phyloP scores from a whole-genome alignment of 768 basidiomycete genomes.

The Naganishia vaughanmartiniae region DNA sequence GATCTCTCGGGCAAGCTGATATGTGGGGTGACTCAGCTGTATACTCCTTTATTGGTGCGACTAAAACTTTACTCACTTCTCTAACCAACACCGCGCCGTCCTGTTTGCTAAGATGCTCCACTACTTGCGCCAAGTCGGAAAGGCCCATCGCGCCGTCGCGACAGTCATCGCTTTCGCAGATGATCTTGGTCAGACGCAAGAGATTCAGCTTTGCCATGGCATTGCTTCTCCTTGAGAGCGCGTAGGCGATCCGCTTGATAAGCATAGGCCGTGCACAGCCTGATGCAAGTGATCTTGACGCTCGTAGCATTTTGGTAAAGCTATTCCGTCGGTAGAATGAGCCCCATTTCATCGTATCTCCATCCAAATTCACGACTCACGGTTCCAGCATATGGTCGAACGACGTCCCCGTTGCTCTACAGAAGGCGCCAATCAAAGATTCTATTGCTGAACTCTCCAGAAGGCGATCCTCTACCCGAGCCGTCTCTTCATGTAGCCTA shows the following conservation, averaged over 20 bases:
- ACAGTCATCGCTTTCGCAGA: conserved; percentile 88
- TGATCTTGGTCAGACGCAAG: conserved; percentile 74
- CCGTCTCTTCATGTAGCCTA: conserved; percentile 93
- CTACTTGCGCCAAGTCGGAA: conserved; percentile 76
- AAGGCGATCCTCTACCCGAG: conserved; percentile 85
- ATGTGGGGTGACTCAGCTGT: not conserved
- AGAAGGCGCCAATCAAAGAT: conserved; percentile 76
- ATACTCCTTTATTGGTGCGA: not conserved
- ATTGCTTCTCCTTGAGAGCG: conserved; percentile 67
- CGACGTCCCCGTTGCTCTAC: conserved; percentile 42
- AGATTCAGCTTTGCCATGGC: conserved; percentile 88
- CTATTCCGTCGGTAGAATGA: conserved; percentile 28
- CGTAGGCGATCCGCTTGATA: conserved; percentile 81
- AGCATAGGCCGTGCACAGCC: conserved; percentile 77
- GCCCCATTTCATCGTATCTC: not conserved
- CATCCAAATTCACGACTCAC: conserved; percentile 37
- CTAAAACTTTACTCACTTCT: conserved; percentile 57
- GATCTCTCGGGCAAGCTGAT: conserved; percentile 18
- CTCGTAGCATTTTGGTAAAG: conserved; percentile 79
- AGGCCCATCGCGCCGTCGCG: conserved; percentile 74
- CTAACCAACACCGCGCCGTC: conserved; percentile 89
- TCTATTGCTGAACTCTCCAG: conserved; percentile 79
- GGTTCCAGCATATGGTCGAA: conserved; percentile 51
- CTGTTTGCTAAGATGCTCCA: conserved; percentile 72
- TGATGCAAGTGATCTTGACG: conserved; percentile 71